A percentile compares a stretch with the other conserved stretches of the same genome.
These are phyloP conservation scores for Leccinum fibrillosum DNA, from an alignment of 768 basidiomycete species.

Conservation along the genomic window DNA sequence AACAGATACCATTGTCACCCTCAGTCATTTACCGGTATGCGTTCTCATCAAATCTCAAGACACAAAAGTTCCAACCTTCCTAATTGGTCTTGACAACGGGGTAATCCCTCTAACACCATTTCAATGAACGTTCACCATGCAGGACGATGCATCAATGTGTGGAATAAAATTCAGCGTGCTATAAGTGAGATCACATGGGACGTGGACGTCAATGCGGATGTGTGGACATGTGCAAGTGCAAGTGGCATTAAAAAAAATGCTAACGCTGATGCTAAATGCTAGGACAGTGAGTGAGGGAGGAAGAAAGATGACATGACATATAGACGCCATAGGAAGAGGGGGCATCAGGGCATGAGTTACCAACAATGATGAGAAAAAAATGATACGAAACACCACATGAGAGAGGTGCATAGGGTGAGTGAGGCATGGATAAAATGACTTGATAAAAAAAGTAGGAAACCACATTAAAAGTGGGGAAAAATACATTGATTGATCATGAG, in stretches of 20 bases:
- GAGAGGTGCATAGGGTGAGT: background rate
- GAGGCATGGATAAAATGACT: background rate
- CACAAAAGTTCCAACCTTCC: too few relatives aligned
- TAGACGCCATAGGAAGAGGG: background rate
- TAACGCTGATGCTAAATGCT: background rate
- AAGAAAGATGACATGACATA: background rate
- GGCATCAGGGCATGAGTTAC: background rate
- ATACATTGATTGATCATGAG: conserved; percentile 5
- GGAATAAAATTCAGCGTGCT: background rate
- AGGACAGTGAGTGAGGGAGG: background rate
- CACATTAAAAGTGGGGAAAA: background rate
- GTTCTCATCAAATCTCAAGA: too few relatives aligned
- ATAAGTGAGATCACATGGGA: background rate
- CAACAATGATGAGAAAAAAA: background rate
- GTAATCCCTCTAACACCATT: too few relatives aligned
- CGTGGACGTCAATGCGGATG: background rate
- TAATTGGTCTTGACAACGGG: too few relatives aligned
- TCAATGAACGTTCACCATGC: too few relatives aligned
- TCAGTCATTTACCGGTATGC: too few relatives aligned
- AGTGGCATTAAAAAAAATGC: background rate
- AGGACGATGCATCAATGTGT: background rate
- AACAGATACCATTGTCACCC: too few relatives aligned
- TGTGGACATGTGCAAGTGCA: background rate
- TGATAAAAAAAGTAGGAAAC: background rate
- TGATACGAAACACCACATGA: background rate